Base-by-base conservation (phyloP, 768 basidiomycete species). In the Leucosporidium scottii region DNA sequence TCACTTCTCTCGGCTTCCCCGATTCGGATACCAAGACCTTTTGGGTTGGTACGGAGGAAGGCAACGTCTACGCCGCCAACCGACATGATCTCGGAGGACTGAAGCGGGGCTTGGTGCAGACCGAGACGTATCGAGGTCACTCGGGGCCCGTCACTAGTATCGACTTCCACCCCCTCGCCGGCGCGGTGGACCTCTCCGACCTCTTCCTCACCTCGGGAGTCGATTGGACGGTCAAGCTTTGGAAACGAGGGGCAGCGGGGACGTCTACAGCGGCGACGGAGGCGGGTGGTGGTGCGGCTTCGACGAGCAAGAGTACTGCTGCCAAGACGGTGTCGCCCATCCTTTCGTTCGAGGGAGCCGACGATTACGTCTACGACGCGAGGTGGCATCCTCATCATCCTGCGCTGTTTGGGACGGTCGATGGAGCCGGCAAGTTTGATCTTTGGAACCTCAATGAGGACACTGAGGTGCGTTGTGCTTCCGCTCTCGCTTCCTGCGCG, bases 181-280 rank as follows among this genome's bases (percentile, higher is more conserved):
- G 96, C 1, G 86, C 89, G 7, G 87, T 99, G 58, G 96, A 98
- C 77, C 93, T 98, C 78, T 90, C 88, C 7, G 96, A 99, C 78
- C 79, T 98, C 68, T 98, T 98, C 82, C 80, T 99, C 69, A 91
- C 91, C 21, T 84, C 87, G 71, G 91, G 90, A 17, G 93, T 91
- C 47, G 96, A 99, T 78, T 99, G 96, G 96, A 98, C 94, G 15
- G 89, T 96, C 75, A 97, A 98, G 79, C 81, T 99, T 3, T 99
- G 96, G 96, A 90, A 86, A 62, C 59, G 31, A 36, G 36, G 71
- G 0, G 67, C 73, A 17, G 69, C 71, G 8, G 57, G 58, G 10
- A 21, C 65, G 18, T 20, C 23, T 18, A 61, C 67, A 4, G 59
- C 59, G 5, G 25, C 64, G 31, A n/a, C 25, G 48, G 17, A 28